Evolutionary conservation across 2,329 filamentous ascomycete genomes (phyloP), one percentile per base, ranked within the genome.

Genomic region (Aaosphaeria pasadenensis): DNA sequence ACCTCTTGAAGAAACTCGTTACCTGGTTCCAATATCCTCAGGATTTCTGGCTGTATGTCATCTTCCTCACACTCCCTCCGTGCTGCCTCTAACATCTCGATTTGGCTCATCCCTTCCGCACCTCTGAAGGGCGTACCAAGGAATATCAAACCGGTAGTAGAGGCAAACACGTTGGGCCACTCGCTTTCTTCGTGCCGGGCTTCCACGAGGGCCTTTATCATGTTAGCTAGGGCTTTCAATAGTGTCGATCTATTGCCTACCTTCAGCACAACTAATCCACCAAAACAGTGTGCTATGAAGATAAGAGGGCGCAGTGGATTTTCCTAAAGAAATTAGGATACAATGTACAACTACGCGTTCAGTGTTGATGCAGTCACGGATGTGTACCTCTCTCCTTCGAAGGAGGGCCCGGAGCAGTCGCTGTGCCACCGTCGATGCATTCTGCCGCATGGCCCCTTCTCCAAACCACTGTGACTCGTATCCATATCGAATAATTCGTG

Each of bases 401-500:
- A 44, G 40, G 45, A 61, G 47, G 38, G 50, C 53, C 33, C 39
- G 17, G 32, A 63, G 50, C 36, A 61, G 43, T 48, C 54, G 57
- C 33, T 56, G 4, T 42, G 55, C 58, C 38, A 60, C 57, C 4
- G 48, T 53, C 5, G 53, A 54, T 13, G 36, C 56, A 1, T 48
- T 59, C 54, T 59, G 54, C 49, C 45, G 47, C 49, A 63, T 58
- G 28, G 54, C 48, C 32, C 42, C 56, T 39, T 56, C 28, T 4
- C 59, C 56, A 52, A 63, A 63, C 58, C 54, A 64, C 38, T 53
- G 48, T 17, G 61, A 63, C 47, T 57, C 11, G 40, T 64, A 66
- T 48, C 60, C 54, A 47, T 59, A 66, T 42, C 56, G 54, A 55
- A 63, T 62, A 31, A 66, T 61, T 35, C 60, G 58, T 28, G 60